These are phyloP conservation scores for Daldinia bambusicola DNA, from an alignment of 495 filamentous ascomycete species.

Conservation along the genomic window DNA sequence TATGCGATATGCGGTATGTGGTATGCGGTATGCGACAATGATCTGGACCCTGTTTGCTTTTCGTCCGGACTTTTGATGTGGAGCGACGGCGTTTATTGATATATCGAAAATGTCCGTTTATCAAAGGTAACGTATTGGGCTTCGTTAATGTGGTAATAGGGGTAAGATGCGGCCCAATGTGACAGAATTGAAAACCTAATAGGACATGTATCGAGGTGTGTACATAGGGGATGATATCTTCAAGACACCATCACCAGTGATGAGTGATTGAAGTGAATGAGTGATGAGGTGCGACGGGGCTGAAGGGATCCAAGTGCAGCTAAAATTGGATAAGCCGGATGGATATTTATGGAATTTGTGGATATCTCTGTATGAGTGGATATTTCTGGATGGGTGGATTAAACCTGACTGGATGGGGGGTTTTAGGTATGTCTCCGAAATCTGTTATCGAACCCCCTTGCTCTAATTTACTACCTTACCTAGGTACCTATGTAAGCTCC, in stretches of 20 bases:
- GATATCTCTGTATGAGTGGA: slow-evolving; percentile 4
- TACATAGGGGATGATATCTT: slow-evolving; percentile 24
- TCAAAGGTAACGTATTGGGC: slow-evolving; percentile 21
- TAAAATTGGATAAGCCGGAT: neutral
- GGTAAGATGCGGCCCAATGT: slow-evolving; percentile 36
- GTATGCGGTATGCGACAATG: slow-evolving; percentile 33
- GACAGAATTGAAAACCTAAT: slow-evolving; percentile 16
- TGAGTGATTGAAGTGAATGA: neutral
- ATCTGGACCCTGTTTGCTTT: slow-evolving; percentile 10
- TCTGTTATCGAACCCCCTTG: slow-evolving; percentile 22
- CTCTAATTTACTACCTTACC: too few species aligned
- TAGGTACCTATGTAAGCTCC: neutral
- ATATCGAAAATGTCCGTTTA: neutral
- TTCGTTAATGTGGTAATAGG: slow-evolving; percentile 6
- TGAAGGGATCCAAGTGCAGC: neutral
- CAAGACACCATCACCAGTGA: slow-evolving; percentile 32
- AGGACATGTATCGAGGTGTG: slow-evolving; percentile 5
- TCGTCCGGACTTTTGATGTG: neutral
- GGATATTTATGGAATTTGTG: neutral
- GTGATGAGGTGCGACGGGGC: slow-evolving; percentile 19
- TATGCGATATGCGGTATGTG: neutral
- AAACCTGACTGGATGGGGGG: too few species aligned
- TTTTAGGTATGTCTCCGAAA: slow-evolving; percentile 14
- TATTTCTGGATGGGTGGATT: neutral
- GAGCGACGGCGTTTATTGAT: slow-evolving; percentile 1